A percentile compares a stretch with the other conserved stretches of the same genome.
Conservation (phyloP, 139 green algal species). For the Coccomyxa sp. region DNA sequence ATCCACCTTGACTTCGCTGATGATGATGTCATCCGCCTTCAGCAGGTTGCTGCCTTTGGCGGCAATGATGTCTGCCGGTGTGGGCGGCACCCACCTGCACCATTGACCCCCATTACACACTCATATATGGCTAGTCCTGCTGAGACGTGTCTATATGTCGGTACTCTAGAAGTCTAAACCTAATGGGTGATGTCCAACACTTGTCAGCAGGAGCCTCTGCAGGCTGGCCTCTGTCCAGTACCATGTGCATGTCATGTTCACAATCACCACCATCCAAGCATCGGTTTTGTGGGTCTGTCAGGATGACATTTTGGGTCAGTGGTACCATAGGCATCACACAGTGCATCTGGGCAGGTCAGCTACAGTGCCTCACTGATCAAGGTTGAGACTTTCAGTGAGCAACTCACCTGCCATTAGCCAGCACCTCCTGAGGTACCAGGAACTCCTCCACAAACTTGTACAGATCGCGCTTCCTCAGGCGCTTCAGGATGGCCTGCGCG, state of each 20-base stretch:
- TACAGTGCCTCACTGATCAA: no score
- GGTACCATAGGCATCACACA: neutral
- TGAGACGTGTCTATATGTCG: neutral
- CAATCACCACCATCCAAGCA: neutral
- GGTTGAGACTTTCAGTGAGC: no score
- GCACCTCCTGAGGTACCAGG: slow-evolving; percentile 25
- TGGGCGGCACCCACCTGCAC: neutral
- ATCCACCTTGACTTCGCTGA: slow-evolving; percentile 56
- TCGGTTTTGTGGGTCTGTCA: neutral
- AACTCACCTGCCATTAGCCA: neutral
- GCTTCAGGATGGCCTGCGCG: slow-evolving; percentile 54
- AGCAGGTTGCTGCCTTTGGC: slow-evolving; percentile 15
- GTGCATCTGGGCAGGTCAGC: neutral
- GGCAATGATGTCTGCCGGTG: neutral
- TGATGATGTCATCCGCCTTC: slow-evolving; percentile 47
- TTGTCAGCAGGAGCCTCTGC: no score
- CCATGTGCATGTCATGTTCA: neutral
- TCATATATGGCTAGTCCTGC: neutral
- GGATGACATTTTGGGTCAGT: neutral
- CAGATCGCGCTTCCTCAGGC: slow-evolving; percentile 54
- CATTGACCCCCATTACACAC: neutral
- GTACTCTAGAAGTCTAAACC: neutral
- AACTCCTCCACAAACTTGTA: slow-evolving; percentile 66
- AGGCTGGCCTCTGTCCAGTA: no score
- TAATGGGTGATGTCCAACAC: no score